Base-by-base conservation (phyloP, 495 filamentous ascomycete species). In the Clohesyomyces aquaticus region DNA sequence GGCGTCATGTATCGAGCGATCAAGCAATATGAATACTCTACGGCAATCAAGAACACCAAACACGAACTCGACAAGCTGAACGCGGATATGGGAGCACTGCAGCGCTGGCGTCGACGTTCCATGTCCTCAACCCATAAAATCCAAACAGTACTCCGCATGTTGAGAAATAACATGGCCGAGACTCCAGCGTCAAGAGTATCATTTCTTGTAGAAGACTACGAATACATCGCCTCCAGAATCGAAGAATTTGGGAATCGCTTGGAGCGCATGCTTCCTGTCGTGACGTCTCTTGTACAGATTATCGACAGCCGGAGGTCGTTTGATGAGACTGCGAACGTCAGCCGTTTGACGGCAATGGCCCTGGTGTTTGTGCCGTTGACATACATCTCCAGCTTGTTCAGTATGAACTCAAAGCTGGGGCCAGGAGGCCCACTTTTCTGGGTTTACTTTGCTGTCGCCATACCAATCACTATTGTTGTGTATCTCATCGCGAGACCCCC, bases 351-450 rank as follows among this genome's bases (percentile, higher is more conserved):
- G 8, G 57, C 68, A 32, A 65, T 77, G 12, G 74, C 75, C 9
- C 59, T 78, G 16, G 46, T 77, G 4, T 79, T 79, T 50, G 67
- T 79, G n/a, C 76, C 75, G 32, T 55, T 75, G 50, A 70, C 67
- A 0, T 77, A 70, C 52, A 72, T 77, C 3, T 57, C 77, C 3
- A 71, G 72, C 35, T 29, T 77, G 10, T 77, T 77, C 38, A 76
- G 74, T 48, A 77, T 79, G 76, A 66, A 49, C 22, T 4, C 41
- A 0, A 26, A 50, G 1, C 52, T 28, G 3, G 43, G n/a, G n/a
- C 59, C 59, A 9, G 59, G 63, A 2, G 28, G 58, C 3, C 22
- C 2, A 1, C n/a, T 50, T 19, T 70, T 70, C 41, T 70, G 67
- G 63, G 28, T 70, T 1, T 69, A 66, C 50, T 62, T 69, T 55